phyloP scores from a whole-genome alignment of 2,329 filamentous ascomycete genomes.

The Alternaria brassicicola region DNA sequence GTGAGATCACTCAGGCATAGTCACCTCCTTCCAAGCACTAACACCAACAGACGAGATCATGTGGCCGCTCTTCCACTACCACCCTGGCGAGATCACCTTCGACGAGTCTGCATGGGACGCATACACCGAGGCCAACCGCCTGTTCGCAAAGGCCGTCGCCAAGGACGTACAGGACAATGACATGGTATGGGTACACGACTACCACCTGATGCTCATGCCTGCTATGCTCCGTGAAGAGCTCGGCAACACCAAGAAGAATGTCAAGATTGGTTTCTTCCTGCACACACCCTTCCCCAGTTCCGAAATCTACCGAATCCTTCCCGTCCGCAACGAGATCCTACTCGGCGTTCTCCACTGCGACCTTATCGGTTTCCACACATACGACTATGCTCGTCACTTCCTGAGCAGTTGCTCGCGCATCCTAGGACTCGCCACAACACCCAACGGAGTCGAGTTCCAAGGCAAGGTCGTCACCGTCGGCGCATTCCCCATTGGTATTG shows the following conservation, averaged over 20 bases:
- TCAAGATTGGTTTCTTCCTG: conserved; percentile 98
- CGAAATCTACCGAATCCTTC: conserved; percentile 94
- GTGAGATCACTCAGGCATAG: conserved; percentile 57
- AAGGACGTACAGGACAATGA: conserved; percentile 91
- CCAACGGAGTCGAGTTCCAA: conserved; percentile 90
- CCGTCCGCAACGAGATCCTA: conserved; percentile 87
- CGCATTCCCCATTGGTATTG: conserved; percentile 96
- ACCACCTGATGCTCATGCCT: conserved; percentile 95
- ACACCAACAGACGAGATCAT: conserved; percentile 77
- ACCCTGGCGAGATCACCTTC: conserved; percentile 97
- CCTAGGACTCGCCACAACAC: conserved; percentile 78
- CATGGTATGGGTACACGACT: conserved; percentile 97
- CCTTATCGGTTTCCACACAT: conserved; percentile 96
- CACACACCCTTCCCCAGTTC: conserved; percentile 97
- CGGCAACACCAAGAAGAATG: conserved; percentile 78
- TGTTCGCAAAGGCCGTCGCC: conserved; percentile 87
- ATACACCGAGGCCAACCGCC: conserved; percentile 88
- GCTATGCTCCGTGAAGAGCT: conserved; percentile 94
- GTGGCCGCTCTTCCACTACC: conserved; percentile 98
- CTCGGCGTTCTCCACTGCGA: conserved; percentile 90
- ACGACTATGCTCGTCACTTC: conserved; percentile 98
- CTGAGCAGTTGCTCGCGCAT: conserved; percentile 96
- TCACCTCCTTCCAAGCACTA: not conserved
- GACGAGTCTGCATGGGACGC: conserved; percentile 94
- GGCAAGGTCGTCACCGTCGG: conserved; percentile 89